phyloP scores from a whole-genome alignment of 352 stramenopile genomes.

The Thalassiosira oceanica region DNA sequence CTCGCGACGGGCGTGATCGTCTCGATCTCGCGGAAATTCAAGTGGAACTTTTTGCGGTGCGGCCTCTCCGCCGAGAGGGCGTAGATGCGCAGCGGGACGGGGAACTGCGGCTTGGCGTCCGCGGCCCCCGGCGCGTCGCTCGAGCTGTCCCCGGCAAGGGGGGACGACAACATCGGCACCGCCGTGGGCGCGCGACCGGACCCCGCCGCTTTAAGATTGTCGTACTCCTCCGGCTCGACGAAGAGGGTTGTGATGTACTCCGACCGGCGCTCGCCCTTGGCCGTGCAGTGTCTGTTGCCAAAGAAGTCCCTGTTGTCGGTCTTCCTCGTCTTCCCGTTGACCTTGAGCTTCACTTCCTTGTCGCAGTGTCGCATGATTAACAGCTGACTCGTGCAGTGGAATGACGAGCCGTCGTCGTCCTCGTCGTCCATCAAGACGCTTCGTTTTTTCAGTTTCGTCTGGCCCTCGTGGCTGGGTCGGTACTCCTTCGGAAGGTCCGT shows the following conservation, averaged over 20 bases:
- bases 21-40: slow-evolving; percentile 47
- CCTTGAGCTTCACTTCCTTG: slow-evolving; percentile 25
- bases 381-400: slow-evolving; percentile 35
- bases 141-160: neutral
- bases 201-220: neutral
- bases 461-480: too few relatives aligned
- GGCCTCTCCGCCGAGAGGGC: slow-evolving; percentile 24
- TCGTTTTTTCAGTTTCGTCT: too few relatives aligned
- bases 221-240: slow-evolving; percentile 18
- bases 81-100: slow-evolving; percentile 32
- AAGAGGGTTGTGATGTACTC: slow-evolving; percentile 49
- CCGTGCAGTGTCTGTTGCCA: slow-evolving; percentile 33
- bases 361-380: slow-evolving; percentile 54
- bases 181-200: neutral
- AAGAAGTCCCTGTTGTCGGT: slow-evolving; percentile 21
- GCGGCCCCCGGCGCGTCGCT: too few relatives aligned
- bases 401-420: neutral
- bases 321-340: slow-evolving; percentile 5
- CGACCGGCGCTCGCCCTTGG: slow-evolving; percentile 24
- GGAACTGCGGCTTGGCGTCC: slow-evolving; percentile 29
- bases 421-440: neutral
- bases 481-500: too few relatives aligned
- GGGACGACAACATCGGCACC: slow-evolving; percentile 25
- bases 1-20: slow-evolving; percentile 30
- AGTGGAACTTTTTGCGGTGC: slow-evolving; percentile 24